Conservation (phyloP, 306 rosid species). For the Acacia crassicarpa region DNA sequence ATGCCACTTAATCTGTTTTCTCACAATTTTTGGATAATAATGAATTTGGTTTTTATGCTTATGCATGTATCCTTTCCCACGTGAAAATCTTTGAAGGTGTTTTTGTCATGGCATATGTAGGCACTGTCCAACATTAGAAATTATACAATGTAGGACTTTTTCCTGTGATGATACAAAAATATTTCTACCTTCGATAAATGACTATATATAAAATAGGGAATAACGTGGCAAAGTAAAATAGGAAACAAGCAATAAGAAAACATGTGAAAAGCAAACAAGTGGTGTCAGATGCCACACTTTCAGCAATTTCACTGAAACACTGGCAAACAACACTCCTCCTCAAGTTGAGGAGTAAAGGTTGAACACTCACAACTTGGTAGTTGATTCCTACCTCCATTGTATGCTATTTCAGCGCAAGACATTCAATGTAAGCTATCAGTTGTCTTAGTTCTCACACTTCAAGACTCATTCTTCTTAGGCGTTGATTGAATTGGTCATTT, state of each 20-base stretch:
- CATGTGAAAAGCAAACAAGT: not conserved
- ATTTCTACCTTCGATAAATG: not conserved
- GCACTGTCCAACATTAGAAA: not conserved
- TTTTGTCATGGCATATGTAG: constrained; percentile 7
- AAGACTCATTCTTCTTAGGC: not conserved
- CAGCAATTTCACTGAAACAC: not conserved
- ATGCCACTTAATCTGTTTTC: not conserved
- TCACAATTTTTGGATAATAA: not conserved
- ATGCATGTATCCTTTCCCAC: constrained; percentile 1
- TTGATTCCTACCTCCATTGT: not conserved
- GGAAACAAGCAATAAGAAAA: not conserved
- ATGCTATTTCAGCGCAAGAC: not conserved
- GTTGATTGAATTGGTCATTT: not conserved
- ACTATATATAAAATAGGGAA: not conserved
- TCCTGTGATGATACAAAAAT: too few relatives aligned
- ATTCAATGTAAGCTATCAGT: not conserved
- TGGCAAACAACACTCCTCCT: not conserved
- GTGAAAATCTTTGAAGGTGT: constrained; percentile 4
- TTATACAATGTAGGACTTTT: not conserved
- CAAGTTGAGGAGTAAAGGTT: not conserved
- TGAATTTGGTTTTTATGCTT: constrained; percentile 17
- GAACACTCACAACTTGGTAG: not conserved
- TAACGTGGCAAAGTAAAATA: not conserved
- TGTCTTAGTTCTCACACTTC: not conserved
- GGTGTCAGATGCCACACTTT: not conserved